Conservation (phyloP, 2,329 filamentous ascomycete genomes). For the Thelonectria rubi region DNA sequence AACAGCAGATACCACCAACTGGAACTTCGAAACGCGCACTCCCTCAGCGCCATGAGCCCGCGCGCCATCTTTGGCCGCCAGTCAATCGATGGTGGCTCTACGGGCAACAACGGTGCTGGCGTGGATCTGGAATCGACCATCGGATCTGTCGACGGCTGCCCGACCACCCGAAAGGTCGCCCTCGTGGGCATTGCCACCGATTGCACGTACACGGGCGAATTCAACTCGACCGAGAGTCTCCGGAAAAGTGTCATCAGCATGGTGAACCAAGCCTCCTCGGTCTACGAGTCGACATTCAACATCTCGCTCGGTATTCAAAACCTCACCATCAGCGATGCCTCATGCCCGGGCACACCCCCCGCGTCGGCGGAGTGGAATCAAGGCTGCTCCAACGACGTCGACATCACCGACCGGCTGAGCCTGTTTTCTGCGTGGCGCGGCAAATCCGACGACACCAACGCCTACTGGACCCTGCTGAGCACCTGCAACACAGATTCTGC, state of each 20-base stretch:
- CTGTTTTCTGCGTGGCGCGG: conserved; percentile 91
- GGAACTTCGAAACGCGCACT: conserved; percentile 60
- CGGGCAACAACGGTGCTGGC: conserved; percentile 74
- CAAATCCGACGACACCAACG: conserved; percentile 78
- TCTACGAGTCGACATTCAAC: conserved; percentile 94
- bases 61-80: conserved; percentile 77
- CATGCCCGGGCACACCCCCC: conserved; percentile 77
- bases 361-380: conserved; percentile 84
- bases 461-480: conserved; percentile 91
- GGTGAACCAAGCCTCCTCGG: conserved; percentile 85
- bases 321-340: conserved; percentile 76
- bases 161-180: conserved; percentile 88
- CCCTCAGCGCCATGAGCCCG: conserved; percentile 69
- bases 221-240: conserved; percentile 69
- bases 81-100: conserved; percentile 70
- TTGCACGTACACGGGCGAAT: conserved; percentile 82
- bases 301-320: conserved; percentile 92
- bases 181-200: conserved; percentile 92
- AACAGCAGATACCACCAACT: conserved; percentile 77
- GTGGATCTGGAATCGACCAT: conserved; percentile 83
- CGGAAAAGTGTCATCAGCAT: conserved; percentile 80
- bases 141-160: conserved; percentile 85
- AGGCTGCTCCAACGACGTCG: conserved; percentile 68
- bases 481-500: conserved; percentile 84
- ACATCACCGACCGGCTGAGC: conserved; percentile 82